A percentile compares a stretch with the other conserved stretches of the same genome.
Conservation (phyloP, 768 basidiomycete genomes). For the Xerocomus potaroensis region DNA sequence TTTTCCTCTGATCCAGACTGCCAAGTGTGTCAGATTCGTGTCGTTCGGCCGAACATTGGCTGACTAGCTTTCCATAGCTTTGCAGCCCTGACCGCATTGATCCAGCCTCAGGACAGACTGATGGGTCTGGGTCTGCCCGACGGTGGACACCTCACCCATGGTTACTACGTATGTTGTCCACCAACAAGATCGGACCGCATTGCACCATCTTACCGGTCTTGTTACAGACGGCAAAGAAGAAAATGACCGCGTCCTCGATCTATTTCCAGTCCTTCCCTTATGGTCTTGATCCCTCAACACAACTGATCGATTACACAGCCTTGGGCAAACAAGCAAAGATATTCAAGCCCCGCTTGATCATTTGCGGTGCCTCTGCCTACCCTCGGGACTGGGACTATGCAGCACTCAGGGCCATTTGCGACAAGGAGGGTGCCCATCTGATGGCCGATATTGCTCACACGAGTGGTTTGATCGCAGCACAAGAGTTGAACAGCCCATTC, state of each 20-base stretch:
- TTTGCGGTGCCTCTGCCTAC: conserved; percentile 98
- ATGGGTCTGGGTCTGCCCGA: conserved; percentile 99
- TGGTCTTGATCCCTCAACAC: conserved; percentile 71
- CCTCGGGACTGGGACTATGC: conserved; percentile 98
- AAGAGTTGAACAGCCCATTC: conserved; percentile 88
- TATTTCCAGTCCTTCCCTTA: conserved; percentile 99
- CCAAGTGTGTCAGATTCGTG: conserved; percentile 57
- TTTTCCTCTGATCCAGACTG: conserved; percentile 51
- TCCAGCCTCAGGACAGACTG: conserved; percentile 95
- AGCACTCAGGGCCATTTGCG: conserved; percentile 72
- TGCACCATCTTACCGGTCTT: conserved; percentile 7
- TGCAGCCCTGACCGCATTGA: conserved; percentile 91
- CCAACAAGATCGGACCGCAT: background rate
- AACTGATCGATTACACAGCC: conserved; percentile 83
- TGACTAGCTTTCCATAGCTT: conserved; percentile 53
- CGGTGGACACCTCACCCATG: conserved; percentile 96
- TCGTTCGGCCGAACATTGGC: conserved; percentile 2
- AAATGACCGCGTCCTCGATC: conserved; percentile 99
- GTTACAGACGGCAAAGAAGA: conserved; percentile 92
- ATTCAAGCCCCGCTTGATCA: conserved; percentile 92
- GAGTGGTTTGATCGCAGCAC: conserved; percentile 89
- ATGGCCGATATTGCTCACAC: conserved; percentile 99
- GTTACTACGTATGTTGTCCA: conserved; percentile 84
- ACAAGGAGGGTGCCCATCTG: conserved; percentile 86
- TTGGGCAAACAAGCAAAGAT: conserved; percentile 84